A percentile compares a stretch with the other conserved stretches of the same genome.
Conservation (phyloP, 2,329 filamentous ascomycete genomes). For the Kalmusia sp. region DNA sequence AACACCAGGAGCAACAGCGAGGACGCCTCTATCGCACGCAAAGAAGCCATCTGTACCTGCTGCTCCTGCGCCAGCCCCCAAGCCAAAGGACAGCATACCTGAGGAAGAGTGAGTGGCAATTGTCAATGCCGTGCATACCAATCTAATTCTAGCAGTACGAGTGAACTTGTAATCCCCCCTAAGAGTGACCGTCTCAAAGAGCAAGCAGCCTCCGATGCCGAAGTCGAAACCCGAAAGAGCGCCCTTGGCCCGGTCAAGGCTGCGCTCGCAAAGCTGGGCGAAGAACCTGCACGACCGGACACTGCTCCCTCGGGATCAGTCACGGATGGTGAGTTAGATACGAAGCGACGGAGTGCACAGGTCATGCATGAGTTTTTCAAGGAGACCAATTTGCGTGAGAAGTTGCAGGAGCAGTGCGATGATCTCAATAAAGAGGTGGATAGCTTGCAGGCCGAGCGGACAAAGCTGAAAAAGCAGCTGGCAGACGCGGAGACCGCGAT, state of each 20-base stretch:
- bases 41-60: conserved; percentile 38
- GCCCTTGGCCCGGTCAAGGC: conserved; percentile 36
- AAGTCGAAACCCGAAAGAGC: conserved; percentile 37
- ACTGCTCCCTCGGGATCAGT: conserved; percentile 40
- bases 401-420: conserved; percentile 44
- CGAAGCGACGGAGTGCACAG: conserved; percentile 39
- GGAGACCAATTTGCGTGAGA: conserved; percentile 45
- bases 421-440: conserved; percentile 41
- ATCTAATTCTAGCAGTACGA: conserved; percentile 24
- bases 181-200: conserved; percentile 36
- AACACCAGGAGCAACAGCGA: conserved; percentile 26
- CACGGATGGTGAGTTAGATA: conserved; percentile 39
- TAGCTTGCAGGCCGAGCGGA: conserved; percentile 38
- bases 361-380: conserved; percentile 50
- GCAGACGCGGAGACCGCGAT: conserved; percentile 39
- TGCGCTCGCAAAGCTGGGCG: conserved; percentile 38
- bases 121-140: not conserved
- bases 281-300: conserved; percentile 36
- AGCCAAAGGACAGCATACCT: conserved; percentile 13
- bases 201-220: conserved; percentile 45
- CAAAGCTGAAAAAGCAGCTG: conserved; percentile 40
- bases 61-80: conserved; percentile 17
- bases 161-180: conserved; percentile 26
- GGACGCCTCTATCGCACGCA: conserved; percentile 29
- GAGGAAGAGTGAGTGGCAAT: conserved; percentile 25